Base-by-base conservation (phyloP, 2,329 filamentous ascomycete species). In the Gaeumannomyces tritici region DNA sequence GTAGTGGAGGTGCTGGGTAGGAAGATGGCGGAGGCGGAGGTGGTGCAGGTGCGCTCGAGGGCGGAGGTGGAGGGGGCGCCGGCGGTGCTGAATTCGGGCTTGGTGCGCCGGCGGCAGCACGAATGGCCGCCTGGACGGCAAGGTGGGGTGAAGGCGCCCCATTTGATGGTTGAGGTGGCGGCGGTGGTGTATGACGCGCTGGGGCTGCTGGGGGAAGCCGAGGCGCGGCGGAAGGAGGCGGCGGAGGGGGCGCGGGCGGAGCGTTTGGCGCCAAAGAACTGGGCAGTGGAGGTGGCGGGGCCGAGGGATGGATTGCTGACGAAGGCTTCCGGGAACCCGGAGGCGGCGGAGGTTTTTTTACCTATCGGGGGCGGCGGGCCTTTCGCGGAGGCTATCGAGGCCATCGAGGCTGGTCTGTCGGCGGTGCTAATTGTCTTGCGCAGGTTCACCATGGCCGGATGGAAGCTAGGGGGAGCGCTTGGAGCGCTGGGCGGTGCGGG, bases 331-430 rank as follows among this genome's bases (percentile, higher is more conserved):
- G 78, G 62, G 80, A 83, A 64, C 78, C 80, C 61, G 85, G 86
- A 60, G 83, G 80, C 55, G 85, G 84, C 29, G 86, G 85, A 47
- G 84, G 84, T 70, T 92, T 92, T n/a, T 79, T 91, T 92, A 64
- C 89, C 89, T 68, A 90, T 82, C 7, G 88, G 89, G 15, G 90
- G 90, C 33, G 91, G 91, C 47, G 91, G 91, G 62, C 87, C 88
- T 69, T 84, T 85, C 62, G 80, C 33, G 13, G 33, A 35, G 13
- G 33, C 77, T 67, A 81, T 77, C 47, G 86, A 87, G 28, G 79
- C 77, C 26, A 85, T 80, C 21, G 88, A 88, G 8, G 79, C 74
- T 2, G 89, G 86, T 65, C 89, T 79, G 55, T 77, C 77, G 61
- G 79, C 79, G 66, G 74, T 78, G 60, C 75, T 75, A 57, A 78